Evolutionary conservation across 1,139 yeast genomes (phyloP), one percentile per base, ranked within the genome.

Genomic region (Kodamaea plutei): DNA sequence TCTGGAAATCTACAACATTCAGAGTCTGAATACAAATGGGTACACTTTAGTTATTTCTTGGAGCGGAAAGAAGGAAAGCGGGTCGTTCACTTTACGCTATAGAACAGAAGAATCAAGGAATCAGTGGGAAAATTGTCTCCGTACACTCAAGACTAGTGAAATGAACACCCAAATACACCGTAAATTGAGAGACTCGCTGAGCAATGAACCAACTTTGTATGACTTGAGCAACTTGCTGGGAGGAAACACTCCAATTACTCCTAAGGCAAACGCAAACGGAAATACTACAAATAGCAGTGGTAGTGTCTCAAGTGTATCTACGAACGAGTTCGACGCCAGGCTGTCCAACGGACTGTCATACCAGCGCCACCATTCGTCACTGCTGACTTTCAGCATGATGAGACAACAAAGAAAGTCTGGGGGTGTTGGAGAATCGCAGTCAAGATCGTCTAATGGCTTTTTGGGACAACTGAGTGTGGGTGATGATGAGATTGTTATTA

Each of bases 41-140:
- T 76, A 79, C 48, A 72, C 76, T 6, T 60, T 82, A 44, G 73
- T 80, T 26, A 73, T 83, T 8, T 73, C 84, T n/a, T 83, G 91
- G 91, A 76, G 79, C 16, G 88, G 91, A 2, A 69, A 77, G 38
- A 80, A 78, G 48, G 93, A 83, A 44, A 76, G 80, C 31, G 91
- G 91, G 2, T 77, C 84, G 14, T 83, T 83, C 45, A 69, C 82
- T 15, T 66, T 83, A 47, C 69, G 79, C 38, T 83, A 80, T 54
- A 72, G 76, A 44, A 76, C 79, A 23, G 91, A 82, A 45, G 93
- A 83, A 50, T 64, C 70, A 7, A 64, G 87, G 41, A 71, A 72
- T 37, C 85, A 79, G 53, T 83, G 91, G 91, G 81, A 76, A 40
- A 55, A 61, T 6, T 75, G 84, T 44, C 63, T 79, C 40, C 68